Base-by-base conservation (phyloP, 2,329 filamentous ascomycete genomes). In the Tolypocladium album region DNA sequence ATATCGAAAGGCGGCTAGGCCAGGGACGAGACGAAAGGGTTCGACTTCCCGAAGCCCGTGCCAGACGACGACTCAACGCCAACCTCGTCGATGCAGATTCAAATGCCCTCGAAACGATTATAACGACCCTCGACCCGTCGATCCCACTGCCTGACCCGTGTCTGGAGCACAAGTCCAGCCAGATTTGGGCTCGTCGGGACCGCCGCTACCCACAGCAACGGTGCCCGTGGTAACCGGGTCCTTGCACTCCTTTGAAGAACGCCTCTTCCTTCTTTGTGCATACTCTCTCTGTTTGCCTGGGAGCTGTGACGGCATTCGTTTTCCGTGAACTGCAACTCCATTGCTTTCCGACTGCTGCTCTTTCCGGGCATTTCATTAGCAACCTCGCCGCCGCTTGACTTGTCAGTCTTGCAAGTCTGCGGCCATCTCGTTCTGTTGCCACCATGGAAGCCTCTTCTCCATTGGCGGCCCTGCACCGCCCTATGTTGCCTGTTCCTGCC, bases 401-500 rank as follows among this genome's bases (percentile, higher is more conserved):
- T 27, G 55, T 43, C 53, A 50, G 31, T n/a, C 42, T 42, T 47
- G 42, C 56, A 45, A 61, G 60, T 57, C 40, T 59, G 34, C 59
- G 58, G 45, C 43, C 24, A 53, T 27, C 60, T 39, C 50, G 27
- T 40, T 27, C 56, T 36, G 40, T 52, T 52, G 45, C 65, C 67
- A 78, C 57, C 70, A 97, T 97, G 91, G 92, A 96, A 77, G 88
- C 89, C 65, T 97, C 93, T 53, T 97, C 94, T 68, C 94, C 94
- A 55, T 78, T 97, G 71, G 93, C 93, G 74, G 92, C 93, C 60
- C 89, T 97, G 87, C 91, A 92, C 78, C 90, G 81, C 84, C 76
- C 77, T 82, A 75, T 78, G 84, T 75, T 78, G 84, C 76, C 77
- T 78, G 64, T 74, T 40, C 86, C 67, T 74, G 81, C 69, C 85